phyloP scores from a whole-genome alignment of 306 rosid genomes.

The Spatholobus suberectus region DNA sequence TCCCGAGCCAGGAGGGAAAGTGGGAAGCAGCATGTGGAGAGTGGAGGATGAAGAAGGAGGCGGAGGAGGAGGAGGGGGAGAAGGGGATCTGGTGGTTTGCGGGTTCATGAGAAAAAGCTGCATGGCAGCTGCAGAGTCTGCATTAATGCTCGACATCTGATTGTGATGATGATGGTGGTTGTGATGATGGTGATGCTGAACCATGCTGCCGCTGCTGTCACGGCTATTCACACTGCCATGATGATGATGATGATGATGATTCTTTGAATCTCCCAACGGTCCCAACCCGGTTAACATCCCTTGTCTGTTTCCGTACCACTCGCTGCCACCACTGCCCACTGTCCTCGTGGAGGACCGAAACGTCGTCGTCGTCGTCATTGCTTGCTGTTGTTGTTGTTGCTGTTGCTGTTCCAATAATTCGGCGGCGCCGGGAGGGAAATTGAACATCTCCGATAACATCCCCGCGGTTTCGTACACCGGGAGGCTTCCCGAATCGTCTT shows the following conservation, averaged over 20 bases:
- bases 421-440: slow-evolving; percentile 55
- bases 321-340: slow-evolving; percentile 40
- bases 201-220: slow-evolving; percentile 41
- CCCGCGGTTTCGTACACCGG: slow-evolving; percentile 79
- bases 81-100: slow-evolving; percentile 77
- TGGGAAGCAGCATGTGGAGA: slow-evolving; percentile 77
- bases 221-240: slow-evolving; percentile 49
- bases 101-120: slow-evolving; percentile 95
- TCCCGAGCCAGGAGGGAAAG: slow-evolving; percentile 50
- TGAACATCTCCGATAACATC: slow-evolving; percentile 94
- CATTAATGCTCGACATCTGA: slow-evolving; percentile 74
- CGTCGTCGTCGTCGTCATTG: slow-evolving; percentile 47
- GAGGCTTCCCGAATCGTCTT: slow-evolving; percentile 64
- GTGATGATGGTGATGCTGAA: slow-evolving; percentile 44
- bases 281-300: slow-evolving; percentile 54
- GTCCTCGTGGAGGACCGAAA: slow-evolving; percentile 45
- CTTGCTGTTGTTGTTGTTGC: slow-evolving; percentile 26
- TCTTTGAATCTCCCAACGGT: slow-evolving; percentile 57
- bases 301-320: slow-evolving; percentile 82
- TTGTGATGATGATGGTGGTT: slow-evolving; percentile 52
- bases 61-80: slow-evolving; percentile 63
- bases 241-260: slow-evolving; percentile 42
- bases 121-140: slow-evolving; percentile 98
- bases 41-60: slow-evolving; percentile 50
- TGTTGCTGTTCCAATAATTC: slow-evolving; percentile 70